Evolutionary conservation across 2,329 filamentous ascomycete genomes (phyloP), one percentile per base, ranked within the genome.

Genomic region (Colletotrichum paranaense): DNA sequence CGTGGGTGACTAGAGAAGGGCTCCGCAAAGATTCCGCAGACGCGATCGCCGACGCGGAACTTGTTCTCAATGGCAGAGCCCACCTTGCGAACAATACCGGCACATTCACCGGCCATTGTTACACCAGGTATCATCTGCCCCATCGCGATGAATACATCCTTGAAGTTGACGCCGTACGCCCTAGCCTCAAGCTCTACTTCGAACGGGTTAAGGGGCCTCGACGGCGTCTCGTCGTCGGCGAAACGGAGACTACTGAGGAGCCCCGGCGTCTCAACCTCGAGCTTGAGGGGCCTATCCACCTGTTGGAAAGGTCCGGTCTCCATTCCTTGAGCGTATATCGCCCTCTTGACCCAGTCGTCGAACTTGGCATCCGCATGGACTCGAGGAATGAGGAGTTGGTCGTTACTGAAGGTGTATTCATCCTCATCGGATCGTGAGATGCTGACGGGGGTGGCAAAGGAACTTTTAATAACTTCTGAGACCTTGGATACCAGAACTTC

Each of bases 31-130:
- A 67, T 49, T 5, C 62, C 68, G 53, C 57, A 55, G 19, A 76
- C 77, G 1, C 79, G 70, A 35, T 81, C 78, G 11, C 80, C 80
- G 9, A 74, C 62, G 56, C 66, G 70, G 9, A 78, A 75, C 35
- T 24, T 28, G 28, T 73, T 35, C 14, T 49, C 69, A 42, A 78
- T 74, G 5, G 74, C 74, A 8, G 56, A 19, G 14, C 79, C 81
- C 14, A 82, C 78, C 3, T 62, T 69, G 8, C 74, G 76, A 19
- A 78, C 74, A n/a, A 78, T 65, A n/a, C 80, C 80, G 24, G 78
- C 74, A 22, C 73, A 74, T 68, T 80, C 80, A 8, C 75, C 73
- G 2, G 76, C 79, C 62, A 80, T 74, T 14, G 35, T 49, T 2
- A 76, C 57, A 5, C 75, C 74, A 9, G 74, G 72, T 65, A 57